Evolutionary conservation across 1,139 yeast species (phyloP).

Genomic region (Suhomyces taliae): DNA sequence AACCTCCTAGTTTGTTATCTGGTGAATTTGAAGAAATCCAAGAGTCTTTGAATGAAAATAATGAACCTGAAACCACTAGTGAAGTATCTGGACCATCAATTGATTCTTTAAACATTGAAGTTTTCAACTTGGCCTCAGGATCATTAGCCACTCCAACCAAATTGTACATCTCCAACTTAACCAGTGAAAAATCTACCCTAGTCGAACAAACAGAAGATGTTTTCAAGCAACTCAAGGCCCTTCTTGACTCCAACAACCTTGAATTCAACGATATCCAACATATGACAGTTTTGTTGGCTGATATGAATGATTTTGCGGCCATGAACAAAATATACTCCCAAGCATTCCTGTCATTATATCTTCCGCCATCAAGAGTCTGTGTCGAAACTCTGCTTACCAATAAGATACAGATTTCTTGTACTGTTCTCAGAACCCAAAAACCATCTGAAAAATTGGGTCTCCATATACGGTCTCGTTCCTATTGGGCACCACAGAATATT

Average conservation of each 20-base stretch:
- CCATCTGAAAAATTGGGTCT: slow-evolving; percentile 55
- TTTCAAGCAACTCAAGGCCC: slow-evolving; percentile 39
- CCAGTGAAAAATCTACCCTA: slow-evolving; percentile 26
- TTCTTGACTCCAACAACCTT: slow-evolving; percentile 24
- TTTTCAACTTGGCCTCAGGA: not conserved
- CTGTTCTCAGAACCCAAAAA: slow-evolving; percentile 32
- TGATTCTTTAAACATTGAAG: not conserved
- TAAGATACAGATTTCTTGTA: slow-evolving; percentile 60
- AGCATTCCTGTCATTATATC: slow-evolving; percentile 53
- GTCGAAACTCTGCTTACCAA: slow-evolving; percentile 57
- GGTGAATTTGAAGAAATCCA: slow-evolving; percentile 46
- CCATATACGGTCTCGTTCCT: slow-evolving; percentile 88
- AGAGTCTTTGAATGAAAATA: slow-evolving; percentile 7
- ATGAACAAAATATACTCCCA: slow-evolving; percentile 61
- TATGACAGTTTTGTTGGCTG: slow-evolving; percentile 57
- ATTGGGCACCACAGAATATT: slow-evolving; percentile 98
- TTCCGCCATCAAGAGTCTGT: slow-evolving; percentile 90
- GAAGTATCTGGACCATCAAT: not conserved
- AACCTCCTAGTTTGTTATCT: slow-evolving; percentile 46
- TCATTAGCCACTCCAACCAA: slow-evolving; percentile 20
- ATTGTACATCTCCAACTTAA: slow-evolving; percentile 54
- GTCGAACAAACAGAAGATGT: slow-evolving; percentile 50
- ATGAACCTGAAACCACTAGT: not conserved
- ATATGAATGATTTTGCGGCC: slow-evolving; percentile 62
- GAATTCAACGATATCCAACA: slow-evolving; percentile 49